phyloP scores from a whole-genome alignment of 441 rosid species.

The Erodium trifolium region DNA sequence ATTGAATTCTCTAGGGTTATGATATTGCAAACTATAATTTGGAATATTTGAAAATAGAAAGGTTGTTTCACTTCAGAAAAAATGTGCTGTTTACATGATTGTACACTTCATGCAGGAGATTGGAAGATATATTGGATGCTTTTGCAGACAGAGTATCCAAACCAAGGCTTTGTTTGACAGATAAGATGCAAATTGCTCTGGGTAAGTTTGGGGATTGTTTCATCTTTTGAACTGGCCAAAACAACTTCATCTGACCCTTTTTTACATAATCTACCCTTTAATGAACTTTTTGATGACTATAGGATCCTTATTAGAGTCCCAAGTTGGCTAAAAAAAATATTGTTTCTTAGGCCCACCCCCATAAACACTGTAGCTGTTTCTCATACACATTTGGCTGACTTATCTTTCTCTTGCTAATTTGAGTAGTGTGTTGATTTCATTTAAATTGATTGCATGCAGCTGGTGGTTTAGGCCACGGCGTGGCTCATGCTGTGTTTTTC shows the following conservation, averaged over 20 bases:
- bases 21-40: background rate
- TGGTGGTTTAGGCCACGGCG: slow-evolving; percentile 97
- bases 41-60: background rate
- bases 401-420: slow-evolving; percentile 9
- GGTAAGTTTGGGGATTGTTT: slow-evolving; percentile 38
- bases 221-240: background rate
- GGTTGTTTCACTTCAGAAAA: background rate
- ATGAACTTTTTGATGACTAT: background rate
- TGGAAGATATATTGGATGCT: slow-evolving; percentile 81
- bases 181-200: slow-evolving; percentile 85
- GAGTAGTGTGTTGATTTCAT: slow-evolving; percentile 21
- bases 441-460: slow-evolving; percentile 50
- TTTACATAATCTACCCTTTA: background rate
- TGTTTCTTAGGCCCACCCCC: background rate
- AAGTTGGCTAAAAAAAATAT: background rate
- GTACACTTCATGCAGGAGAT: slow-evolving; percentile 38
- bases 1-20: background rate
- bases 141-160: slow-evolving; percentile 86
- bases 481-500: slow-evolving; percentile 95
- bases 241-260: background rate
- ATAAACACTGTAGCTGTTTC: background rate
- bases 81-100: slow-evolving; percentile 17
- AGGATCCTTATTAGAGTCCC: background rate
- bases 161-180: slow-evolving; percentile 77
- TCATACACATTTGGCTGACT: slow-evolving; percentile 1